These are phyloP conservation scores for Hypoxylon subgilvum DNA, from an alignment of 495 filamentous ascomycete genomes.

Conservation along the genomic window DNA sequence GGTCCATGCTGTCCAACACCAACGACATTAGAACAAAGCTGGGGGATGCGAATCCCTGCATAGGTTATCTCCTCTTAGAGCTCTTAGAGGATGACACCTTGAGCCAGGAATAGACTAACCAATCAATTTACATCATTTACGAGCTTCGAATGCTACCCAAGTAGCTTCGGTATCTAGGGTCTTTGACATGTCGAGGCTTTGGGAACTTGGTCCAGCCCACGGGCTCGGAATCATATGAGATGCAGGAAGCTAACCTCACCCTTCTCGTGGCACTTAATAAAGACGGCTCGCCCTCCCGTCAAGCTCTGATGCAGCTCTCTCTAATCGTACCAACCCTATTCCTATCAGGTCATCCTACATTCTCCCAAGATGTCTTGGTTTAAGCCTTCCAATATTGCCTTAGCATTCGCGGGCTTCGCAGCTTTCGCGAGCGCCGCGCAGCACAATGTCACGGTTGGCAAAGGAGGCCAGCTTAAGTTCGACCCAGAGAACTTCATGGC, in stretches of 20 bases:
- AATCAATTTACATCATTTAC: slow-evolving; percentile 28
- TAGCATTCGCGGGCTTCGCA: slow-evolving; percentile 39
- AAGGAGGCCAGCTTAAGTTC: slow-evolving; percentile 46
- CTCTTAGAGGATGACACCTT: too few species aligned
- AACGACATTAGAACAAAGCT: slow-evolving; percentile 3
- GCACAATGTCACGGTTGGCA: slow-evolving; percentile 47
- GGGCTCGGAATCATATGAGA: not conserved
- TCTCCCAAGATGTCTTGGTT: slow-evolving; percentile 35
- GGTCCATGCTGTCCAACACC: too few species aligned
- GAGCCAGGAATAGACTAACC: slow-evolving; percentile 22
- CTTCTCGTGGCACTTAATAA: slow-evolving; percentile 7
- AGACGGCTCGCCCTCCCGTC: not conserved
- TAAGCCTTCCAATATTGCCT: slow-evolving; percentile 26
- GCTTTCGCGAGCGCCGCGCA: slow-evolving; percentile 39
- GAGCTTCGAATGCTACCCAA: not conserved
- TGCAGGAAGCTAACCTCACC: not conserved
- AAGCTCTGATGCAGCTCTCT: not conserved
- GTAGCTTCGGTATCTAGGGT: too few species aligned
- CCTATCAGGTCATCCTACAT: slow-evolving; percentile 3
- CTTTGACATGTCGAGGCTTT: not conserved
- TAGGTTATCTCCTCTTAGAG: too few species aligned
- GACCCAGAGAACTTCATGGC: slow-evolving; percentile 43
- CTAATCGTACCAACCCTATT: not conserved
- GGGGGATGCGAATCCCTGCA: not conserved
- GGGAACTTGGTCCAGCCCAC: not conserved